These are phyloP conservation scores for Silene coronaria DNA, from an alignment of 179 eudicot species.

Conservation along the genomic window DNA sequence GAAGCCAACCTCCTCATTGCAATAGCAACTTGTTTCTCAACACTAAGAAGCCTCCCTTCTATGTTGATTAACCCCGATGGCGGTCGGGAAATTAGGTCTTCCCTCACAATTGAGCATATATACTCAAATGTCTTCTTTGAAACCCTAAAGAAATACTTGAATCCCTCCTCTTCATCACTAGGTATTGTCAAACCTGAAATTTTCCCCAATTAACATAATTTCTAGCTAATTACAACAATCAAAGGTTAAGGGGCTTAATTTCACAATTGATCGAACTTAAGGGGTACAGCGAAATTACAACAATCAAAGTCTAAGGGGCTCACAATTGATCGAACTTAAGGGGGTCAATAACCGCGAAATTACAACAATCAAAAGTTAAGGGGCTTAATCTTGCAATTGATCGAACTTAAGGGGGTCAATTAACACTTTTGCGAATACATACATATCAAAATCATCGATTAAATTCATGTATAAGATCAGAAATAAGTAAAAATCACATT, in stretches of 20 bases:
- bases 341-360: too few species aligned
- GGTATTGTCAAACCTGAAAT: conserved; percentile 53
- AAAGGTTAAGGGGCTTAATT: too few species aligned
- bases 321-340: too few species aligned
- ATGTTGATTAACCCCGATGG: conserved; percentile 96
- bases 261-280: too few species aligned
- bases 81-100: conserved; percentile 85
- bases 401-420: too few species aligned
- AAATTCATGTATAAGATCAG: not conserved
- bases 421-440: not conserved
- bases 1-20: conserved; percentile 85
- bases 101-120: conserved; percentile 82
- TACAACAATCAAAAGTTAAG: too few species aligned
- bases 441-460: not conserved
- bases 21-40: conserved; percentile 96
- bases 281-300: not conserved
- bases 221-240: conserved; percentile 9
- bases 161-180: conserved; percentile 68
- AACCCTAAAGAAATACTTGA: conserved; percentile 79
- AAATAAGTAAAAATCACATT: not conserved
- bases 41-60: conserved; percentile 95
- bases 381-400: too few species aligned
- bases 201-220: conserved; percentile 6
- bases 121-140: conserved; percentile 84
- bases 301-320: too few species aligned